These are phyloP conservation scores for Phalaenopsis aphrodite DNA, from an alignment of 106 monocot genomes.

Conservation along the genomic window DNA sequence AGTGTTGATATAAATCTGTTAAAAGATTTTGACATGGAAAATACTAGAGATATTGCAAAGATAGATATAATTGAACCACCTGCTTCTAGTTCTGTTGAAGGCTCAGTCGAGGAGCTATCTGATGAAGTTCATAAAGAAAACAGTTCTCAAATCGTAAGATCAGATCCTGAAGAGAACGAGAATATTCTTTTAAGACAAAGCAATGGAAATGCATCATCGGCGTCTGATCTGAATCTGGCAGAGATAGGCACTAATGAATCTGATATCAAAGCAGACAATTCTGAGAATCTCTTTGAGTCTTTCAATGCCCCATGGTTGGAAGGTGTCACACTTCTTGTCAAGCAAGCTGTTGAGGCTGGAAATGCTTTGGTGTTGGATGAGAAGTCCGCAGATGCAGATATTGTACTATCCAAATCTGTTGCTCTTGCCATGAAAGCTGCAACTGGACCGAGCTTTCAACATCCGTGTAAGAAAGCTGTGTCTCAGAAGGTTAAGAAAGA, in stretches of 20 bases:
- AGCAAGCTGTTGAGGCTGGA: conserved; percentile 67
- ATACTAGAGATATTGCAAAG: conserved; percentile 1
- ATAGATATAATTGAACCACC: conserved; percentile 6
- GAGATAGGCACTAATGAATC: not conserved
- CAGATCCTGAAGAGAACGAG: not conserved
- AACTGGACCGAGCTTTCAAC: conserved; percentile 40
- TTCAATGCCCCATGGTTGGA: conserved; percentile 30
- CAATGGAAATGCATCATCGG: not conserved
- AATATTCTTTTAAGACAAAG: not conserved
- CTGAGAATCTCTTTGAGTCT: no score
- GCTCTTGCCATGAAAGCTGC: conserved; percentile 69
- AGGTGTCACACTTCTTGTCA: conserved; percentile 44
- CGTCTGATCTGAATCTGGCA: not conserved
- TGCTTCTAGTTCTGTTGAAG: not conserved
- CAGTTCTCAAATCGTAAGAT: conserved; percentile 1
- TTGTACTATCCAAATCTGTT: conserved; percentile 51
- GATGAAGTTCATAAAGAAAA: not conserved
- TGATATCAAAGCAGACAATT: not conserved
- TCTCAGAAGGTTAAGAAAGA: conserved; percentile 14
- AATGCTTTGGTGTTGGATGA: conserved; percentile 48
- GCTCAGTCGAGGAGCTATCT: no score
- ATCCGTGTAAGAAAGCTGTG: conserved; percentile 11
- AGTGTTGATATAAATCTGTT: not conserved
- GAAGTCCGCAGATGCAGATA: conserved; percentile 51
- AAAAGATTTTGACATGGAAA: not conserved